Evolutionary conservation across 192 early-diverging fungal species (phyloP).

Genomic region (Gorgonomyces haynaldii): DNA sequence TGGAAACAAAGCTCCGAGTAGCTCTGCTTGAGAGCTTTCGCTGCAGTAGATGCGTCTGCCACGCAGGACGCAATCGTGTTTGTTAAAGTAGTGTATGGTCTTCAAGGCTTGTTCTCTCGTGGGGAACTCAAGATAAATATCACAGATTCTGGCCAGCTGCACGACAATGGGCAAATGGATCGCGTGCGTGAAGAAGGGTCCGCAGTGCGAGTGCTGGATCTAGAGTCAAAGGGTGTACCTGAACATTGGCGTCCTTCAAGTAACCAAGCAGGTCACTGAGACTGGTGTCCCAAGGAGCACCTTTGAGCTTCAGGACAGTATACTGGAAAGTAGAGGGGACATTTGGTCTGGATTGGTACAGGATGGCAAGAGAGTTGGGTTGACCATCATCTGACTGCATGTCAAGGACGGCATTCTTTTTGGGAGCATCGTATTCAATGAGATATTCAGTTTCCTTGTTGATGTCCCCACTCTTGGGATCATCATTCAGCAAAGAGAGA

Average conservation of each 20-base stretch:
- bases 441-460: neutral
- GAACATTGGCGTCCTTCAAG: conserved; percentile 14
- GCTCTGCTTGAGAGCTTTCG: conserved; percentile 22
- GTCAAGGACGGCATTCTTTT: neutral
- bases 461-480: neutral
- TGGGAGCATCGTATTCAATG: neutral
- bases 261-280: conserved; percentile 20
- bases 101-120: conserved; percentile 35
- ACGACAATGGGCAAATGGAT: conserved; percentile 47
- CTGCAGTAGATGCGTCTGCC: conserved; percentile 43
- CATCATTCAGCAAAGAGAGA: neutral
- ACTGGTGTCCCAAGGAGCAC: conserved; percentile 23
- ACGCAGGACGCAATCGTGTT: conserved; percentile 36
- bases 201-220: conserved; percentile 20
- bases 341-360: conserved; percentile 14
- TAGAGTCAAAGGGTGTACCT: neutral
- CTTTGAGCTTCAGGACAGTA: conserved; percentile 23
- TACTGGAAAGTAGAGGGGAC: conserved; percentile 12
- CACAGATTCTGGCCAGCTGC: conserved; percentile 58
- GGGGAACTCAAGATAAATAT: conserved; percentile 55
- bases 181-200: conserved; percentile 23
- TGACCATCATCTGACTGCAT: neutral
- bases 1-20: conserved; percentile 22
- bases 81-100: conserved; percentile 42
- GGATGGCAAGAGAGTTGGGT: conserved; percentile 3